These are phyloP conservation scores for Talaromyces sp. DNA, from an alignment of 2,329 filamentous ascomycete genomes.

Conservation along the genomic window DNA sequence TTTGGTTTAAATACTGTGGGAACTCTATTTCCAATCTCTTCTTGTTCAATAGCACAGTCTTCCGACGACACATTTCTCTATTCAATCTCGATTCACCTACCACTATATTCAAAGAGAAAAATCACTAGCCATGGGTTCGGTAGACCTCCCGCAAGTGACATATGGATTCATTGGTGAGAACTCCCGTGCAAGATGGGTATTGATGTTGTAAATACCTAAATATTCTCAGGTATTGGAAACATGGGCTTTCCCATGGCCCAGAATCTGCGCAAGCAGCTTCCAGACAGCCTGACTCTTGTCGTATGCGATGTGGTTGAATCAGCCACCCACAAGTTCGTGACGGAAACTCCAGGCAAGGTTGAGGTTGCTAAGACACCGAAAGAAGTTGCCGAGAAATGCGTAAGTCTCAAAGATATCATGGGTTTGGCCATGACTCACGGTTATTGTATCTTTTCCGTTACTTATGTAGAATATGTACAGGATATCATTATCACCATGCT, in stretches of 20 bases:
- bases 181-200: background rate
- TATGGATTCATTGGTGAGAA: background rate
- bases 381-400: constrained; percentile 62
- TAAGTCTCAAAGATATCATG: constrained; percentile 37
- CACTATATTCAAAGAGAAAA: background rate
- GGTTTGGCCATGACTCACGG: background rate
- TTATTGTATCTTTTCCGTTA: background rate
- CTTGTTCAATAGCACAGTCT: background rate
- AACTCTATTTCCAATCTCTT: background rate
- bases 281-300: constrained; percentile 54
- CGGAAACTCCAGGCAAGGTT: constrained; percentile 44
- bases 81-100: background rate
- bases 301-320: constrained; percentile 60
- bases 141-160: background rate
- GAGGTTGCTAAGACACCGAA: constrained; percentile 51
- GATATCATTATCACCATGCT: constrained; percentile 82
- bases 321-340: constrained; percentile 50
- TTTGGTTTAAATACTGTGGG: background rate
- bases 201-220: background rate
- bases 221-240: background rate
- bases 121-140: background rate
- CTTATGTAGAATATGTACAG: constrained; percentile 40
- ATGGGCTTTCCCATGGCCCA: constrained; percentile 66
- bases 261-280: constrained; percentile 62
- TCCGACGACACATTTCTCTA: background rate